These are phyloP conservation scores for Coemansia umbellata DNA, from an alignment of 192 early-diverging fungal genomes.

Conservation along the genomic window DNA sequence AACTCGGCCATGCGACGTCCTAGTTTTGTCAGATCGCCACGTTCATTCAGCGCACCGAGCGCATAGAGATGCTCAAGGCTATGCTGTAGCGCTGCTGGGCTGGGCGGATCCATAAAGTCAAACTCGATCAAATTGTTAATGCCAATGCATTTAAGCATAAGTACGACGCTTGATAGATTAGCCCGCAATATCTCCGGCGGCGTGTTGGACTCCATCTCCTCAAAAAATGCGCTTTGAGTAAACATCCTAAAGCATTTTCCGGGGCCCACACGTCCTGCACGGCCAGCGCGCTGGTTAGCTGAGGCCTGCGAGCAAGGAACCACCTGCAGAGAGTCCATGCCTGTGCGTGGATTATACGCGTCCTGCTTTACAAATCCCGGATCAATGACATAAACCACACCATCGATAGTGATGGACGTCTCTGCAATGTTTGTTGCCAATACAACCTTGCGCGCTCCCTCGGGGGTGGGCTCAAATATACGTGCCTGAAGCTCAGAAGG, in stretches of 20 bases:
- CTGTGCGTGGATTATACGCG: slow-evolving; percentile 87
- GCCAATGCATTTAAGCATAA: slow-evolving; percentile 91
- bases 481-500: slow-evolving; percentile 94
- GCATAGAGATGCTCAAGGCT: slow-evolving; percentile 91
- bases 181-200: slow-evolving; percentile 96
- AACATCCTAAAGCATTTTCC: slow-evolving; percentile 97
- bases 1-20: slow-evolving; percentile 98
- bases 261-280: slow-evolving; percentile 93
- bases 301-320: slow-evolving; percentile 93
- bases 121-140: slow-evolving; percentile 97
- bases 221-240: slow-evolving; percentile 85
- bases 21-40: slow-evolving; percentile 91
- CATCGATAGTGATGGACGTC: slow-evolving; percentile 96
- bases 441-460: slow-evolving; percentile 89
- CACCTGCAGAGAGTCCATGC: slow-evolving; percentile 97
- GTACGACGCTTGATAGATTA: slow-evolving; percentile 86
- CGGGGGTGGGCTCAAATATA: slow-evolving; percentile 97
- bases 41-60: slow-evolving; percentile 87
- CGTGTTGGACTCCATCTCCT: slow-evolving; percentile 93
- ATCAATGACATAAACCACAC: slow-evolving; percentile 95
- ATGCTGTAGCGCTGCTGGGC: slow-evolving; percentile 84
- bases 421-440: slow-evolving; percentile 99
- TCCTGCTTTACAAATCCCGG: slow-evolving; percentile 98
- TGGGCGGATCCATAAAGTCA: slow-evolving; percentile 98
- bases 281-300: slow-evolving; percentile 88